Evolutionary conservation across 352 stramenopile species (phyloP).

Genomic region (Phytophthora litchii): DNA sequence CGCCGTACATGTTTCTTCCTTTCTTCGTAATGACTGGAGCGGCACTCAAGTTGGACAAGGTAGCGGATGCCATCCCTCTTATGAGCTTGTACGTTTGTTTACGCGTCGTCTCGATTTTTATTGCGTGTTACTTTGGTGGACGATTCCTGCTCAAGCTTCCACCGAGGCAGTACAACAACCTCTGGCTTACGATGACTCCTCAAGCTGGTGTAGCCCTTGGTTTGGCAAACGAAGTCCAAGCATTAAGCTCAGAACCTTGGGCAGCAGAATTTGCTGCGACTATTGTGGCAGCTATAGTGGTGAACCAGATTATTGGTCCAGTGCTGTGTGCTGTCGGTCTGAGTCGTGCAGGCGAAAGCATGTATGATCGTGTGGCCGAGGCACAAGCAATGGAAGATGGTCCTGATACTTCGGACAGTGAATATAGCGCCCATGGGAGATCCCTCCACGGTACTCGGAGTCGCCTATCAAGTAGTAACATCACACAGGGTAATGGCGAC

Average conservation of each 20-base stretch:
- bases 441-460: constrained; percentile 10
- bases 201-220: constrained; percentile 73
- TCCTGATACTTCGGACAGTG: constrained; percentile 11
- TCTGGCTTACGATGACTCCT: constrained; percentile 78
- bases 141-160: constrained; percentile 66
- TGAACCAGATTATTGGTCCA: constrained; percentile 77
- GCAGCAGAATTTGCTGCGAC: constrained; percentile 63
- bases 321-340: constrained; percentile 67
- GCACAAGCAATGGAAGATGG: constrained; percentile 15
- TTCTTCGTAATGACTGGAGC: constrained; percentile 85
- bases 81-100: constrained; percentile 70
- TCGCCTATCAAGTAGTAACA: constrained; percentile 25
- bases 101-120: constrained; percentile 63
- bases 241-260: constrained; percentile 55
- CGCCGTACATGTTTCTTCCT: constrained; percentile 74
- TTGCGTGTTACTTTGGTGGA: constrained; percentile 63
- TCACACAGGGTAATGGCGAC: constrained; percentile 47
- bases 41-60: constrained; percentile 69
- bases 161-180: constrained; percentile 70
- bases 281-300: constrained; percentile 68
- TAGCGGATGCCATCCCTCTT: constrained; percentile 60
- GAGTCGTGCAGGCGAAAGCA: constrained; percentile 54
- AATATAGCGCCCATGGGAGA: constrained; percentile 11
- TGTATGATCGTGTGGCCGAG: constrained; percentile 32
- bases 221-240: constrained; percentile 63